phyloP scores from a whole-genome alignment of 805 yeast genomes.

The Cyberlindnera xylosilytica region DNA sequence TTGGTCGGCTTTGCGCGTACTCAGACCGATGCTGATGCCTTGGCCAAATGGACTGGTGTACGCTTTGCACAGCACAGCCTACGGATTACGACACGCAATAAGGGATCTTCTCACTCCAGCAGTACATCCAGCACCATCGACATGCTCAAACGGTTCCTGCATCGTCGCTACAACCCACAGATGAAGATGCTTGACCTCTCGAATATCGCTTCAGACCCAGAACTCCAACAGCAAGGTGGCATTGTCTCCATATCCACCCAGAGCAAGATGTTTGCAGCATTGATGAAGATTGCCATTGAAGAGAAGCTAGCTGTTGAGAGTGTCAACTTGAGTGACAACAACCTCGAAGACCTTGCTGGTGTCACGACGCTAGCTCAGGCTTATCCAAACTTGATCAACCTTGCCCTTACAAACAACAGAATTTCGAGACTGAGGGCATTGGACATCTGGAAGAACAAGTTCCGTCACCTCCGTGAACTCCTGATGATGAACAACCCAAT shows the following conservation, averaged over 20 bases:
- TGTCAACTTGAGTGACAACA: constrained; percentile 66
- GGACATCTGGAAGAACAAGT: constrained; percentile 76
- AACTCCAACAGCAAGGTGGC: constrained; percentile 57
- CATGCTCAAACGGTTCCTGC: constrained; percentile 58
- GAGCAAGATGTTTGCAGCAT: constrained; percentile 84
- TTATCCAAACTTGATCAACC: constrained; percentile 73
- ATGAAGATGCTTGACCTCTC: constrained; percentile 67
- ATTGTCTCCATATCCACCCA: constrained; percentile 50
- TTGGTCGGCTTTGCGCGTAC: constrained; percentile 57
- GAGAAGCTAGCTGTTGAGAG: constrained; percentile 55
- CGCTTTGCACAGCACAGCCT: constrained; percentile 74
- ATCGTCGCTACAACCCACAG: constrained; percentile 62
- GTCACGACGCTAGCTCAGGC: constrained; percentile 65
- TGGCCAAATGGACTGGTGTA: constrained; percentile 68
- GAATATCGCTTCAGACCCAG: constrained; percentile 60
- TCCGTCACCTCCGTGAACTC: constrained; percentile 69
- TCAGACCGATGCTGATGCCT: constrained; percentile 53
- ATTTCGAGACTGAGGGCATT: constrained; percentile 56
- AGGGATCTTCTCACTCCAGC: too few relatives aligned
- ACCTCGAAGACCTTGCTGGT: constrained; percentile 55
- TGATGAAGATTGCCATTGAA: constrained; percentile 74
- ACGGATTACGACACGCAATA: constrained; percentile 39
- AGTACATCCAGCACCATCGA: constrained; percentile 50
- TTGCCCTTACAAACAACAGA: constrained; percentile 76
- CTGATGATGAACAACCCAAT: constrained; percentile 80